Base-by-base conservation (phyloP, 805 yeast species). In the Clavispora fructus region DNA sequence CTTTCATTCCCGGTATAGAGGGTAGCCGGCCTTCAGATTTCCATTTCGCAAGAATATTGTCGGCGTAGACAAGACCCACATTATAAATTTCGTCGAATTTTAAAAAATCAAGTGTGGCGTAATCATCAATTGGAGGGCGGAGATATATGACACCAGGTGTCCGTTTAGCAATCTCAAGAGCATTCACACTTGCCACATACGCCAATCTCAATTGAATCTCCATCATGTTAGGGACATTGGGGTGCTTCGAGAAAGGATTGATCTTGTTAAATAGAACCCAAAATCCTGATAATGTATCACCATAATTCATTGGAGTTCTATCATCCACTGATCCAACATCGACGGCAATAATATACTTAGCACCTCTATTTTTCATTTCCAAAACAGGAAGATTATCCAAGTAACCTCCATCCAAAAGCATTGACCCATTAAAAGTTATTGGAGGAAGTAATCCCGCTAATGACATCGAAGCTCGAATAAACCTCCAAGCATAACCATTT, bases 261-360 rank as follows among this genome's bases (percentile, higher is more conserved):
- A 91, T 80, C 41, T 95, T 73, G 64, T 90, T 90, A 46, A 88
- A 64, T 6, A 94, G 58, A 7, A 88, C 96, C 97, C 98, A 91
- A 33, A 84, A 71, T 1, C 99, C 99, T 48, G 94, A 86, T 42
- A 94, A 69, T 0, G 97, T 83, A 60, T 92, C 98, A 2, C 99
- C 98, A 63, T 89, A 94, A 38, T 75, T 73, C 91, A 88, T 81
- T 6, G 94, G 92, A 0, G 95, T 83, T 42, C 92, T 75, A 57
- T 91, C 98, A 61, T 94, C 98, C 4, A 83, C 86, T 1, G 97
- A 86, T 0, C 99, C 99, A 33, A 92, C 99, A 65, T 92, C 99
- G 13, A 90, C 91, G 0, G 99, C 98, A 60, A 94, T 80, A 14
- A 92, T 82, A 35, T 84, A 77, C 46, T 82, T 82, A 2, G 96